Evolutionary conservation across 108 stramenopile species (phyloP), one percentile per base, ranked within the genome.

Genomic region (Seminavis robusta): DNA sequence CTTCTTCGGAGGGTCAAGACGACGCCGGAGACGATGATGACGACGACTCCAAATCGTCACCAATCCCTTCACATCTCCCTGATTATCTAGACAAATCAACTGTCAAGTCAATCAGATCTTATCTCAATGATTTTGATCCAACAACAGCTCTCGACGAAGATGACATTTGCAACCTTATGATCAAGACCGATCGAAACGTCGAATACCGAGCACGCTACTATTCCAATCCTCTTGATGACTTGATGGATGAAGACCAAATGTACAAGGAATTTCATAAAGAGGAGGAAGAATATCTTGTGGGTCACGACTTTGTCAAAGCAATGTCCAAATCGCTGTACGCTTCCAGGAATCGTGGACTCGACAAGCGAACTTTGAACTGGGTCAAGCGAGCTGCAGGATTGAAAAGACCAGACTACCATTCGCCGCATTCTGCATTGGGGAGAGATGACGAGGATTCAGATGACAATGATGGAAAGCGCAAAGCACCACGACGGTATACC

Each of bases 231-330:
- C n/a, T n/a, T n/a, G n/a, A n/a, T n/a, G n/a, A n/a, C n/a, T n/a
- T n/a, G n/a, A n/a, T n/a, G n/a, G n/a, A n/a, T n/a, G 23, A 57
- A 7, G 56, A 57, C 42, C 41, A 3, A 2, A 3, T 50, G 15
- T 65, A 65, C 47, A 24, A 56, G 23, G 55, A 31, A 27, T 16
- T 68, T 2, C 60, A 68, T 28, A 32, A 59, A 26, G 40, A 53
- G 37, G 67, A 68, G 46, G 68, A 69, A 40, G 26, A 45, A 4
- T 50, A 61, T 47, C 41, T 54, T 17, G 20, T 69, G 28, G 68
- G 54, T 24, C 42, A 38, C 13, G 40, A 55, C 0, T 47, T 69
- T 24, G 61, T 49, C 34, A 61, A 62, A 25, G 34, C 32, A 5
- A 23, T 69, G 7, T 26, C 42, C 2, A 27, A 25, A 4, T 26